These are phyloP conservation scores for Arthrobotrys iridis DNA, from an alignment of 2,329 filamentous ascomycete genomes.

Conservation along the genomic window DNA sequence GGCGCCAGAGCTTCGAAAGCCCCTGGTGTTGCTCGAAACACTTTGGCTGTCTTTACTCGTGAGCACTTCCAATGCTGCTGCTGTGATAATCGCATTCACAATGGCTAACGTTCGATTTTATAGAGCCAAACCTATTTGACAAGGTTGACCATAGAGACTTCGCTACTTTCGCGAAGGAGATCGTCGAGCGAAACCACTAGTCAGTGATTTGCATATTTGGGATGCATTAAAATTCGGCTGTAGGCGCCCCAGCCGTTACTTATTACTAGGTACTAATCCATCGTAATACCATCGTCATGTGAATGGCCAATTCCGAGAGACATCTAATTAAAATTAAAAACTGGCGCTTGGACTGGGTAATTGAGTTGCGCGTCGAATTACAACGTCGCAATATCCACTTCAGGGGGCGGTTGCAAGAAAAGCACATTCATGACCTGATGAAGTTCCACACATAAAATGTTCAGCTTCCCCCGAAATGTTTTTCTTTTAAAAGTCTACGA, in stretches of 20 bases:
- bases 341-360: conserved; percentile 24
- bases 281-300: too few relatives aligned
- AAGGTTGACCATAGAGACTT: conserved; percentile 78
- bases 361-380: conserved; percentile 22
- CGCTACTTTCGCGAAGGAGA: conserved; percentile 75
- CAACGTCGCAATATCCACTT: conserved; percentile 23
- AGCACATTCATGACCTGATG: conserved; percentile 11
- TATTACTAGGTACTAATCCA: conserved; percentile 1
- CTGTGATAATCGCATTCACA: background rate
- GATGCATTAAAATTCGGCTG: conserved; percentile 11
- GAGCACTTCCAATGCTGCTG: conserved; percentile 25
- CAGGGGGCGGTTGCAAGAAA: conserved; percentile 4
- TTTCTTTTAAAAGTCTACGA: background rate
- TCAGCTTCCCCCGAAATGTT: background rate
- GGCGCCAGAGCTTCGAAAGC: conserved; percentile 70
- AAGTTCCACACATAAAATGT: conserved; percentile 8
- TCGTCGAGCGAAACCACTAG: conserved; percentile 63
- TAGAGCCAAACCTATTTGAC: conserved; percentile 83
- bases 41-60: conserved; percentile 90
- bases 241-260: conserved; percentile 14
- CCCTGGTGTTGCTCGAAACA: conserved; percentile 77
- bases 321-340: conserved; percentile 12
- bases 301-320: conserved; percentile 14
- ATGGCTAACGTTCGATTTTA: background rate
- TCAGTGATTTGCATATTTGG: background rate